phyloP scores from a whole-genome alignment of 805 yeast species.

The Wickerhamiella azymoides region DNA sequence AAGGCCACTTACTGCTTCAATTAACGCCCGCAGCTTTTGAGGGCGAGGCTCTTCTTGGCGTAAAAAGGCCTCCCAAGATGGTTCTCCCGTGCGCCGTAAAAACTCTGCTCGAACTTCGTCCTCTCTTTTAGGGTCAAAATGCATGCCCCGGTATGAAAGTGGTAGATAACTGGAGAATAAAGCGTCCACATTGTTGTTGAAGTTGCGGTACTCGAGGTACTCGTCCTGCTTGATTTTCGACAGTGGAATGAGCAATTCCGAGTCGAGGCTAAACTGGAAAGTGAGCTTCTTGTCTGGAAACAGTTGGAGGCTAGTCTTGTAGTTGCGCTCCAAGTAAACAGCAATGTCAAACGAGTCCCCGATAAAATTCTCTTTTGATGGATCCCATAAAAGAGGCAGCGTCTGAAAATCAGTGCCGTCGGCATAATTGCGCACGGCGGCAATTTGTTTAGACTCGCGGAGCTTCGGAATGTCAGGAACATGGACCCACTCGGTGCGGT shows the following conservation, averaged over 20 bases:
- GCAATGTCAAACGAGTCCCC: slow-evolving; percentile 1
- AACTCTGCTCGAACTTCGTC: neutral
- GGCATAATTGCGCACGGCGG: neutral
- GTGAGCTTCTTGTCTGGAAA: neutral
- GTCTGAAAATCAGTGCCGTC: neutral
- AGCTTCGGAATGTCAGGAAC: neutral
- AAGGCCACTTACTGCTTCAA: neutral
- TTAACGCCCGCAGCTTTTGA: neutral
- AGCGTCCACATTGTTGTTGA: neutral
- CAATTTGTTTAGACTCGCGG: neutral
- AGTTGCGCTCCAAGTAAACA: neutral
- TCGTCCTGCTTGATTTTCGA: neutral
- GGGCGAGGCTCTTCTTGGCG: neutral
- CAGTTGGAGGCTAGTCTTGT: neutral
- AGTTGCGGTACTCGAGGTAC: neutral
- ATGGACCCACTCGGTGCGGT: neutral
- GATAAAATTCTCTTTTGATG: neutral
- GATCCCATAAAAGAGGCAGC: neutral
- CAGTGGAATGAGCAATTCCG: neutral
- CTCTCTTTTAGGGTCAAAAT: neutral
- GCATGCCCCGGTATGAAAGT: neutral
- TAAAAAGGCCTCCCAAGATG: neutral
- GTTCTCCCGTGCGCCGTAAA: neutral
- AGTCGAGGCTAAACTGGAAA: neutral
- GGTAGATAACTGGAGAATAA: neutral